Evolutionary conservation across 345 rosid species (phyloP).

Genomic region (Raphanus sativus): DNA sequence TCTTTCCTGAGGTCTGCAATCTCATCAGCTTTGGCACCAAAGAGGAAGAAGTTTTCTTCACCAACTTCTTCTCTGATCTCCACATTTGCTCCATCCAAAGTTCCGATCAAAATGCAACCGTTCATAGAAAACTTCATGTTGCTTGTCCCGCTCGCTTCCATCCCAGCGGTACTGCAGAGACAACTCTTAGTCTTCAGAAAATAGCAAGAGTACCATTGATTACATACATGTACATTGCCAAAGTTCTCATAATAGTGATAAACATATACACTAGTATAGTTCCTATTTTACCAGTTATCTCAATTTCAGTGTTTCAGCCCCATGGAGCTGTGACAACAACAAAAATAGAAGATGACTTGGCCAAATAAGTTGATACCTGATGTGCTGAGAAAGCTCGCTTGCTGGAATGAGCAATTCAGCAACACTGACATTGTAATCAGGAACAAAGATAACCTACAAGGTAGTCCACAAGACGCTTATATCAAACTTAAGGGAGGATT

Average conservation of each 20-base stretch:
- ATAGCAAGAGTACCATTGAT: not conserved
- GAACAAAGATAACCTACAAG: slow-evolving; percentile 66
- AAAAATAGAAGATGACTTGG: not conserved
- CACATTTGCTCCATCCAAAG: slow-evolving; percentile 88
- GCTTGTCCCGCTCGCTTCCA: slow-evolving; percentile 97
- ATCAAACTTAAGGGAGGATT: not conserved
- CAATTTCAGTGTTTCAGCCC: not conserved
- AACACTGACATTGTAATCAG: slow-evolving; percentile 83
- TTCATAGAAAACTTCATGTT: slow-evolving; percentile 93
- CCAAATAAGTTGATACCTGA: slow-evolving; percentile 48
- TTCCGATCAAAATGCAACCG: slow-evolving; percentile 75
- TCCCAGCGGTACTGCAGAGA: slow-evolving; percentile 70
- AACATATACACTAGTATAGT: slow-evolving; percentile 1
- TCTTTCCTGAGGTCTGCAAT: slow-evolving; percentile 68
- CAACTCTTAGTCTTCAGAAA: not conserved
- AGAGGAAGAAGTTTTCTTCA: slow-evolving; percentile 79
- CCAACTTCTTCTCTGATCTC: slow-evolving; percentile 84
- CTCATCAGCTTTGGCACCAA: slow-evolving; percentile 75
- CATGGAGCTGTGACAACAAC: not conserved
- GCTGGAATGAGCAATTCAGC: slow-evolving; percentile 85
- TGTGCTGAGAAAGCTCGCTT: slow-evolving; percentile 83
- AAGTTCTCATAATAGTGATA: not conserved
- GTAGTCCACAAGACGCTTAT: not conserved
- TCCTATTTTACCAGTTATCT: not conserved
- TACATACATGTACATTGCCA: not conserved